Evolutionary conservation across 768 basidiomycete genomes (phyloP).

Genomic region (Kondoa malvinella): DNA sequence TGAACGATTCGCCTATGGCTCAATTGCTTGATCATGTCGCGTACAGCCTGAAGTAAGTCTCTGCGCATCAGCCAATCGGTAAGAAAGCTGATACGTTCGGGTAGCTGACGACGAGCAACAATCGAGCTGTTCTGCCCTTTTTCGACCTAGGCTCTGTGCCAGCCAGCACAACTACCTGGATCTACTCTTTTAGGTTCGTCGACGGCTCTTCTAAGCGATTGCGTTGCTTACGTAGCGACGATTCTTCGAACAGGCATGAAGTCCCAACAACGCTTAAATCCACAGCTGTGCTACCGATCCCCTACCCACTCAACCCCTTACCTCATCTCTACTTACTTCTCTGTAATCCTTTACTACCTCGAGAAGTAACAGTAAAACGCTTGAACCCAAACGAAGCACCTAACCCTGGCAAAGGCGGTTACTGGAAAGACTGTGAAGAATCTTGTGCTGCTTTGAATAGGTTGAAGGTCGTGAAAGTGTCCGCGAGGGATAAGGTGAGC

Average conservation of each 20-base stretch:
- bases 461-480: conserved; percentile 18
- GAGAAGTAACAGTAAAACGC: conserved; percentile 12
- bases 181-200: conserved; percentile 19
- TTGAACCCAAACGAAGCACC: conserved; percentile 19
- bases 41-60: not conserved
- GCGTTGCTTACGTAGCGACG: not conserved
- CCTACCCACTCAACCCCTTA: conserved; percentile 8
- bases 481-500: conserved; percentile 17
- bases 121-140: conserved; percentile 20
- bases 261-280: conserved; percentile 15
- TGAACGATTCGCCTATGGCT: no score
- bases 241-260: conserved; percentile 9
- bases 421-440: conserved; percentile 15
- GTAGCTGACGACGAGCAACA: conserved; percentile 23
- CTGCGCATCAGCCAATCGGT: no score
- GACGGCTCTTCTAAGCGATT: not conserved
- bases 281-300: conserved; percentile 20
- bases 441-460: conserved; percentile 7
- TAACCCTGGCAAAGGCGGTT: not conserved
- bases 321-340: conserved; percentile 14
- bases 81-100: no score
- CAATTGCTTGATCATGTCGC: not conserved
- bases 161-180: conserved; percentile 7
- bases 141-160: not conserved
- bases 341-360: conserved; percentile 1